Percentiles rank a stretch among this genome's conserved stretches.
These are phyloP conservation scores for Tricholoma saponaceum DNA, from an alignment of 768 basidiomycete genomes.

Conservation along the genomic window DNA sequence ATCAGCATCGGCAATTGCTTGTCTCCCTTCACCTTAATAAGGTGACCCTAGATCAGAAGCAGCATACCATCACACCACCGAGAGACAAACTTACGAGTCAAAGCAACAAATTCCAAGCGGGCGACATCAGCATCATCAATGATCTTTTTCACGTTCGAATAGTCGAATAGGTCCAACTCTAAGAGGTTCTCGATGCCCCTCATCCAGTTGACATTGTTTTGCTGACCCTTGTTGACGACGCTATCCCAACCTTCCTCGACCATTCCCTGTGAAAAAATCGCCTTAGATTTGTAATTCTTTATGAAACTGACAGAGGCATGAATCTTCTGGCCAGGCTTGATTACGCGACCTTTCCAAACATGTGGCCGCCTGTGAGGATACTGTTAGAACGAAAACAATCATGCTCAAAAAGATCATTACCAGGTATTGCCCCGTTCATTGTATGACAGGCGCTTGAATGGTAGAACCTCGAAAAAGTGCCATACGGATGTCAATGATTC, in stretches of 20 bases:
- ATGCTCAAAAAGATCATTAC: neutral
- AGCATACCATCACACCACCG: neutral
- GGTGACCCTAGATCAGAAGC: neutral
- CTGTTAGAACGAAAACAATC: neutral
- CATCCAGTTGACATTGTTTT: neutral
- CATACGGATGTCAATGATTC: neutral
- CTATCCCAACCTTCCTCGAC: neutral
- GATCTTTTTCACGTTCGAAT: neutral
- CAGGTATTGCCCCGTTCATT: neutral
- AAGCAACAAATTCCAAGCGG: neutral
- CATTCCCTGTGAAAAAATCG: neutral
- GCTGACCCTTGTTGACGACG: neutral
- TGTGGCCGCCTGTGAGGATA: no score
- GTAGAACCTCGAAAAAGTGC: neutral
- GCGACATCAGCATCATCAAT: neutral
- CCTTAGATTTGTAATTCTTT: neutral
- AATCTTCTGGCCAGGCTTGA: neutral
- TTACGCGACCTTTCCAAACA: neutral
- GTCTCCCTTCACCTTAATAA: neutral
- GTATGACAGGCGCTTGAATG: neutral
- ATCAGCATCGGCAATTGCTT: neutral
- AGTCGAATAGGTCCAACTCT: neutral
- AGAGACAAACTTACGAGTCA: neutral
- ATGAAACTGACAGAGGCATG: neutral
- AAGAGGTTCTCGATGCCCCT: neutral